Conservation (phyloP, 1,284 basidiomycete genomes). For the Pseudozyma thailandica region DNA sequence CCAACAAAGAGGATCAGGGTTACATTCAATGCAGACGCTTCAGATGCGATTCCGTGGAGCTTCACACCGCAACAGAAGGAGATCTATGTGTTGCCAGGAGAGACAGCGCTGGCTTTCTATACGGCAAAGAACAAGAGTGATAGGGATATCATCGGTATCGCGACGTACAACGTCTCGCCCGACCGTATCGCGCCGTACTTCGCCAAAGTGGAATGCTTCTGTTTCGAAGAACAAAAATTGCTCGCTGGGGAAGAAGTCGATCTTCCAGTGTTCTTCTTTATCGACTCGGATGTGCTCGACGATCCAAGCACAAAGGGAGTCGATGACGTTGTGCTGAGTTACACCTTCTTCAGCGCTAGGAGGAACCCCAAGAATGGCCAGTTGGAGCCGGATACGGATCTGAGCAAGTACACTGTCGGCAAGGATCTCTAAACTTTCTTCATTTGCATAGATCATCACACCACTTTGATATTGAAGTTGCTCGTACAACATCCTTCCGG, state of each 20-base stretch:
- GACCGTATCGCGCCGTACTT: constrained; percentile 97
- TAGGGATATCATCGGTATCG: constrained; percentile 95
- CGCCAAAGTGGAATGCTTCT: constrained; percentile 99
- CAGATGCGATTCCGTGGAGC: constrained; percentile 89
- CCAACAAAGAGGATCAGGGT: constrained; percentile 78
- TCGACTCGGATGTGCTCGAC: constrained; percentile 93
- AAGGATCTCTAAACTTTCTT: constrained; percentile 31
- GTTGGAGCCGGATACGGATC: constrained; percentile 65
- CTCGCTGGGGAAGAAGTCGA: constrained; percentile 96
- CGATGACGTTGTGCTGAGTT: constrained; percentile 90
- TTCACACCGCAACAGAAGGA: constrained; percentile 91
- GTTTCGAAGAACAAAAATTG: constrained; percentile 97
- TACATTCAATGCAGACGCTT: constrained; percentile 91
- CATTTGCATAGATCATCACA: neutral
- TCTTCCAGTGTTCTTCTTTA: constrained; percentile 97
- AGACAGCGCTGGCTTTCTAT: constrained; percentile 96
- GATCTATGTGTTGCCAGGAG: constrained; percentile 91
- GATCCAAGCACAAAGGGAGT: constrained; percentile 87
- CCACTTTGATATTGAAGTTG: neutral
- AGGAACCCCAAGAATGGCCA: constrained; percentile 65
- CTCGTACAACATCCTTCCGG: neutral
- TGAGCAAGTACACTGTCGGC: constrained; percentile 55
- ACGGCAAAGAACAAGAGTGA: constrained; percentile 86
- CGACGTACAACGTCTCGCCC: constrained; percentile 96
- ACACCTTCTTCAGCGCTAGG: constrained; percentile 89